phyloP scores from a whole-genome alignment of 768 basidiomycete species.

The Amanita phalloides region DNA sequence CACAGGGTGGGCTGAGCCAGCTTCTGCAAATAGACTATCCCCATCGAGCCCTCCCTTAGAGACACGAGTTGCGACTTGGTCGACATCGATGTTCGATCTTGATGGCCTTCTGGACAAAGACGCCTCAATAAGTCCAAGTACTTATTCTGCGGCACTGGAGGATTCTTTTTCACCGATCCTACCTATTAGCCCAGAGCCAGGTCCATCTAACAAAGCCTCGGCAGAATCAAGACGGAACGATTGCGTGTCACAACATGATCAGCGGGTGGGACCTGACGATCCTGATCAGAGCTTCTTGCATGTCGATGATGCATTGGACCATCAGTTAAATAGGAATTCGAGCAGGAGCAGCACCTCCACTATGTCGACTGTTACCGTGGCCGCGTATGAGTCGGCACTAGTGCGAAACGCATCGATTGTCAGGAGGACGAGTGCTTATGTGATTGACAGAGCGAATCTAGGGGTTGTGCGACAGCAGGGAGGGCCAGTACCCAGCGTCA shows the following conservation, averaged over 20 bases:
- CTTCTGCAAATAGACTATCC: constrained; percentile 11
- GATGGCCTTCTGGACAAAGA: constrained; percentile 7
- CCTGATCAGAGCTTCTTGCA: constrained; percentile 12
- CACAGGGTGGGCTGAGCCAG: constrained; percentile 14
- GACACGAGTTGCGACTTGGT: not conserved
- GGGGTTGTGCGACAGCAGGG: constrained; percentile 7
- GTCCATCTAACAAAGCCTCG: not conserved
- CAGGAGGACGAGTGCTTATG: constrained; percentile 40
- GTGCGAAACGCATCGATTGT: constrained; percentile 37
- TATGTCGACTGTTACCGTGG: constrained; percentile 28
- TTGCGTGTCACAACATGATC: no score
- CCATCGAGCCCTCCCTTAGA: constrained; percentile 8
- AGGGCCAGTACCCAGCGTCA: not conserved
- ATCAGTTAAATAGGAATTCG: constrained; percentile 29
- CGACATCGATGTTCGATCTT: constrained; percentile 10
- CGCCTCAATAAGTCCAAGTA: not conserved
- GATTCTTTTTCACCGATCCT: constrained; percentile 18
- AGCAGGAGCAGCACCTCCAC: constrained; percentile 36
- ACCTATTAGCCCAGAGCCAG: constrained; percentile 10
- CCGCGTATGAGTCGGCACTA: constrained; percentile 23
- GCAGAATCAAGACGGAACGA: not conserved
- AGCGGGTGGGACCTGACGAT: not conserved
- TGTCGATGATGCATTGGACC: constrained; percentile 7
- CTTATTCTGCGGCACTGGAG: constrained; percentile 14
- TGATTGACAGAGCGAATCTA: constrained; percentile 23